Percentiles rank a stretch among this genome's conserved stretches.
phyloP scores from a whole-genome alignment of 495 filamentous ascomycete genomes.

The Hypoxylon fuscum region DNA sequence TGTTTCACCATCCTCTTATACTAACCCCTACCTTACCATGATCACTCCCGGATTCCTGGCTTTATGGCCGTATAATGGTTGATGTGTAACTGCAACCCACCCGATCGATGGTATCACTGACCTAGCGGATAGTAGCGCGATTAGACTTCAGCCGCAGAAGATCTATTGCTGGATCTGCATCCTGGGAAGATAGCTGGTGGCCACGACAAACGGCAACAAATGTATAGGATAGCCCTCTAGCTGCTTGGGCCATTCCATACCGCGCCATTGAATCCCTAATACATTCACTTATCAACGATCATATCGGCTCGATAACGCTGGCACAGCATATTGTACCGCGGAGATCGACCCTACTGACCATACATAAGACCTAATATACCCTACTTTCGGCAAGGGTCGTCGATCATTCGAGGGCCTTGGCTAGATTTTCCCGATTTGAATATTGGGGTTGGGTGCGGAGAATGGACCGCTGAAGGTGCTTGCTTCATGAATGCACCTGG shows the following conservation, averaged over 20 bases:
- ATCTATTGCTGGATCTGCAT: constrained; percentile 4
- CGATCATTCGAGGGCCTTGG: constrained; percentile 37
- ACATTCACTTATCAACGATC: constrained; percentile 7
- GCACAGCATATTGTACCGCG: constrained; percentile 3
- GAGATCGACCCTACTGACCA: constrained; percentile 13
- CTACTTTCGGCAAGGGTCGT: constrained; percentile 26
- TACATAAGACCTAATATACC: constrained; percentile 1
- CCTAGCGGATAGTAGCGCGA: constrained; percentile 16
- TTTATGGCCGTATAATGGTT: constrained; percentile 20
- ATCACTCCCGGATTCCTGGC: constrained; percentile 31
- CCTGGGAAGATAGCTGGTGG: neutral
- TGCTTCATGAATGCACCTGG: constrained; percentile 27
- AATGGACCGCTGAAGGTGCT: neutral
- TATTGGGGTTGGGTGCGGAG: constrained; percentile 36
- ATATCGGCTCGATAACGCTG: constrained; percentile 6
- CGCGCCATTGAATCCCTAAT: constrained; percentile 13
- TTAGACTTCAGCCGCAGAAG: constrained; percentile 27
- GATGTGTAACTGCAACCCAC: constrained; percentile 29
- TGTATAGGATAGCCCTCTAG: neutral
- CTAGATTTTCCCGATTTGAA: constrained; percentile 17
- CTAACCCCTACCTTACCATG: constrained; percentile 1
- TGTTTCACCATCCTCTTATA: constrained; percentile 11
- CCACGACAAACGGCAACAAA: neutral
- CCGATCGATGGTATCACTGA: constrained; percentile 32
- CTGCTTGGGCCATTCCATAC: neutral